Evolutionary conservation across 805 yeast species (phyloP).

Genomic region (Soucietia sequanensis): DNA sequence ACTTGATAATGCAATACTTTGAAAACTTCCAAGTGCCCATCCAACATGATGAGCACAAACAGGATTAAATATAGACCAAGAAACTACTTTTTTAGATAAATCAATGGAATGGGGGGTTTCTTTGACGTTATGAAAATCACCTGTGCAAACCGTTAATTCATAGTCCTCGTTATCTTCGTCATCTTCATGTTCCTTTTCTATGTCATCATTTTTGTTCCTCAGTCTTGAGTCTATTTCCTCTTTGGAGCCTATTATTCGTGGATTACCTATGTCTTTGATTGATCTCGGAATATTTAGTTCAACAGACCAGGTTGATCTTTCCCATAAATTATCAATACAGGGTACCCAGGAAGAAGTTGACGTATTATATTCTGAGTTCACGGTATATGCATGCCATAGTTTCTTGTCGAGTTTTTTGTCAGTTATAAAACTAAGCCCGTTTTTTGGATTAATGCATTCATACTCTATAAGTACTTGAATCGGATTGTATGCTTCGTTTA

Average conservation of each 20-base stretch:
- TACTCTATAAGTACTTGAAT: conserved; percentile 69
- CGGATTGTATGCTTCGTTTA: conserved; percentile 58
- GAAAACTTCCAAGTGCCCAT: conserved; percentile 90
- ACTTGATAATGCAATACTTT: conserved; percentile 54
- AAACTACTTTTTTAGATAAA: conserved; percentile 66
- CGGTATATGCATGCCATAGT: conserved; percentile 84
- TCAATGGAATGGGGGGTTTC: conserved; percentile 78
- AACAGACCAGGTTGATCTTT: conserved; percentile 87
- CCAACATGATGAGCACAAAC: conserved; percentile 94
- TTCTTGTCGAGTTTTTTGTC: conserved; percentile 47
- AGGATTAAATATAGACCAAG: conserved; percentile 76
- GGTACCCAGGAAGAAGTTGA: conserved; percentile 98
- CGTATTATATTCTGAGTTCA: conserved; percentile 71
- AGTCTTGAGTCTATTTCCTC: conserved; percentile 10
- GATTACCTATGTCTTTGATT: conserved; percentile 63
- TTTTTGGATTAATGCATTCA: conserved; percentile 58
- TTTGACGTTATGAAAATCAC: conserved; percentile 63
- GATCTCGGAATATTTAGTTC: conserved; percentile 84
- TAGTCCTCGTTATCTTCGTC: conserved; percentile 44
- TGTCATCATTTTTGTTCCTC: conserved; percentile 19
- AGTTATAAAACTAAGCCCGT: conserved; percentile 77
- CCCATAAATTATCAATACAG: conserved; percentile 86
- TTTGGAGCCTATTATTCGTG: conserved; percentile 40
- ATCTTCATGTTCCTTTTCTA: conserved; percentile 28
- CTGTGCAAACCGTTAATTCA: conserved; percentile 66